Conservation (phyloP, 2,329 filamentous ascomycete genomes). For the Colletotrichum musae region DNA sequence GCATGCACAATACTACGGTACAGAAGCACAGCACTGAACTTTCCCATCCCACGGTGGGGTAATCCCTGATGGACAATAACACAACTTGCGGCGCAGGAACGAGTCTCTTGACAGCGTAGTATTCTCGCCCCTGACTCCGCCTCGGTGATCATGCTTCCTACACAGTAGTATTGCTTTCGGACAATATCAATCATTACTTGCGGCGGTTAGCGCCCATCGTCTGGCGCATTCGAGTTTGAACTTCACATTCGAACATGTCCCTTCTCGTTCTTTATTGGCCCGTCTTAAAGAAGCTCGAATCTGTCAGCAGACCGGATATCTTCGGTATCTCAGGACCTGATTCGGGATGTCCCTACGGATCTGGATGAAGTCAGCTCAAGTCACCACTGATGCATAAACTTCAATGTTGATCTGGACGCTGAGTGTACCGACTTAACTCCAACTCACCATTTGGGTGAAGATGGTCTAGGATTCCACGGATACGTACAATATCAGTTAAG, state of each 20-base stretch:
- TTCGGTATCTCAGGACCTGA: conserved; percentile 11
- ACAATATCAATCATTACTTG: neutral
- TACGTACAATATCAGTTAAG: no score
- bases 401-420: no score
- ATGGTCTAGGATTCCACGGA: no score
- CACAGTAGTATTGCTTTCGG: neutral
- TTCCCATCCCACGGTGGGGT: neutral
- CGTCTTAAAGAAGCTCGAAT: neutral
- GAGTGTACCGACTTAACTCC: no score
- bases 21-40: neutral
- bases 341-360: neutral
- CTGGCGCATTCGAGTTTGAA: neutral
- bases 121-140: neutral
- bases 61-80: neutral
- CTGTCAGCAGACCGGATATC: neutral
- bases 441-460: no score
- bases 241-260: neutral
- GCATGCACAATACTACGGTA: neutral
- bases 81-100: neutral
- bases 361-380: no score
- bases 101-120: neutral
- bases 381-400: no score
- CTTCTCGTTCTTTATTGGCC: neutral
- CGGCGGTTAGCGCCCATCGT: neutral
- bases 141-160: neutral